These are phyloP conservation scores for Trametes polyzona DNA, from an alignment of 1,284 basidiomycete species.

Conservation along the genomic window DNA sequence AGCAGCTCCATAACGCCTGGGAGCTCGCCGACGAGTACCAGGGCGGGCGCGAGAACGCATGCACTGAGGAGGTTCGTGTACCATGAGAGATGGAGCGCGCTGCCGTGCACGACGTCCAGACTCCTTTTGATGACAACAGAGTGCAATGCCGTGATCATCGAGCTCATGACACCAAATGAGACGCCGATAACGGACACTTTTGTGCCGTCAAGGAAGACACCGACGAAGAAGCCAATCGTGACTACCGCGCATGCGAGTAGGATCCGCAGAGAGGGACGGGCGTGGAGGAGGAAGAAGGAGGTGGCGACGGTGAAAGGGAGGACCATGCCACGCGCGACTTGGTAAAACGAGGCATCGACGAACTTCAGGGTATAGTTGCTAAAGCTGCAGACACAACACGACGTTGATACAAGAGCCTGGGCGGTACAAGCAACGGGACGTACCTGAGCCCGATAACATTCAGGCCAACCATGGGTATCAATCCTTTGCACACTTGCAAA, in stretches of 20 bases:
- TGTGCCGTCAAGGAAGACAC: constrained; percentile 78
- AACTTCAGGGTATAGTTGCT: constrained; percentile 92
- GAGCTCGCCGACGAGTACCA: constrained; percentile 74
- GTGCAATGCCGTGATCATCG: constrained; percentile 78
- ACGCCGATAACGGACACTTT: constrained; percentile 66
- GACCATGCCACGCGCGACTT: constrained; percentile 85
- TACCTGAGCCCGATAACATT: constrained; percentile 84
- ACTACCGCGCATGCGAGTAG: constrained; percentile 75
- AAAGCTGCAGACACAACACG: constrained; percentile 51
- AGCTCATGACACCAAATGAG: constrained; percentile 76
- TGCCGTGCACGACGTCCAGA: constrained; percentile 75
- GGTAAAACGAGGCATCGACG: constrained; percentile 92
- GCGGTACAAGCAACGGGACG: constrained; percentile 18
- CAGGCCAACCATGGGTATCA: constrained; percentile 72
- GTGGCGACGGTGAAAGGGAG: constrained; percentile 86
- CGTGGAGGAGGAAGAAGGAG: constrained; percentile 71
- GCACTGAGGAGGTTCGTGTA: constrained; percentile 83
- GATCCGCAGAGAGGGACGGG: constrained; percentile 74
- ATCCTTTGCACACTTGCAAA: constrained; percentile 63
- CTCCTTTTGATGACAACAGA: constrained; percentile 87
- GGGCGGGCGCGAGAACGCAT: constrained; percentile 63
- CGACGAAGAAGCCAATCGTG: constrained; percentile 83
- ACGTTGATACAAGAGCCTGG: background rate
- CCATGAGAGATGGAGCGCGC: constrained; percentile 81
- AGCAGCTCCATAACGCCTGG: constrained; percentile 63